phyloP scores from a whole-genome alignment of 106 monocot species.

The Ottelia alismoides region DNA sequence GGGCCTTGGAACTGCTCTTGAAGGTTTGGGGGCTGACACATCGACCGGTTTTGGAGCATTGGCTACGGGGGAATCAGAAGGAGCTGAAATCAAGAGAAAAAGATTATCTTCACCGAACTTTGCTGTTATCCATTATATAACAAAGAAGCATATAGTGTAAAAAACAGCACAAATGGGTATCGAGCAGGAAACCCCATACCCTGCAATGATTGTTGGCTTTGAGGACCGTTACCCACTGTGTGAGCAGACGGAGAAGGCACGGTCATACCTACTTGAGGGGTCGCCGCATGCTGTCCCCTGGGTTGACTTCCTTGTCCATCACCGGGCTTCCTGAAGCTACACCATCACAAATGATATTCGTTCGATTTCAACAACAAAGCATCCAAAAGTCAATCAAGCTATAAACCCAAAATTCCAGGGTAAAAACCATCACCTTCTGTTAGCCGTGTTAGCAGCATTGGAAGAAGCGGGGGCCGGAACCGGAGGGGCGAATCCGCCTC shows the following conservation, averaged over 20 bases:
- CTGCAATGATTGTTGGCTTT: constrained; percentile 12
- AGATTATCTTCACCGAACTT: neutral
- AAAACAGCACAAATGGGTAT: neutral
- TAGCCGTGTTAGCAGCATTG: neutral
- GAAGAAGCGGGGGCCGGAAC: constrained; percentile 8
- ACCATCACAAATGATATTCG: constrained; percentile 6
- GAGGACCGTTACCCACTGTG: constrained; percentile 31
- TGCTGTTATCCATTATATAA: neutral
- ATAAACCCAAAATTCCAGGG: neutral
- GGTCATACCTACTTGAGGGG: constrained; percentile 3
- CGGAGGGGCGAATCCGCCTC: constrained; percentile 13
- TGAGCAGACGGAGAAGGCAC: constrained; percentile 1
- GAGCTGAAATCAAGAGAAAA: constrained; percentile 9
- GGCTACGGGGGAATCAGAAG: constrained; percentile 8
- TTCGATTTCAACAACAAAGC: constrained; percentile 1
- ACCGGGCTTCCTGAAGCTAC: constrained; percentile 59
- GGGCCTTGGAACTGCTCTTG: constrained; percentile 20
- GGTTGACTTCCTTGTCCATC: constrained; percentile 62
- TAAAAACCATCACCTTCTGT: neutral
- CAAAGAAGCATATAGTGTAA: neutral
- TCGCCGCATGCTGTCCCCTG: constrained; percentile 20
- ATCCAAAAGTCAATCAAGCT: too few relatives aligned
- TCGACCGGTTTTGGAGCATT: constrained; percentile 22
- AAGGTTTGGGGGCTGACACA: constrained; percentile 9
- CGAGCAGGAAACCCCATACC: constrained; percentile 14